Base-by-base conservation (phyloP, 1,284 basidiomycete genomes). In the Ustanciosporium gigantosporum region DNA sequence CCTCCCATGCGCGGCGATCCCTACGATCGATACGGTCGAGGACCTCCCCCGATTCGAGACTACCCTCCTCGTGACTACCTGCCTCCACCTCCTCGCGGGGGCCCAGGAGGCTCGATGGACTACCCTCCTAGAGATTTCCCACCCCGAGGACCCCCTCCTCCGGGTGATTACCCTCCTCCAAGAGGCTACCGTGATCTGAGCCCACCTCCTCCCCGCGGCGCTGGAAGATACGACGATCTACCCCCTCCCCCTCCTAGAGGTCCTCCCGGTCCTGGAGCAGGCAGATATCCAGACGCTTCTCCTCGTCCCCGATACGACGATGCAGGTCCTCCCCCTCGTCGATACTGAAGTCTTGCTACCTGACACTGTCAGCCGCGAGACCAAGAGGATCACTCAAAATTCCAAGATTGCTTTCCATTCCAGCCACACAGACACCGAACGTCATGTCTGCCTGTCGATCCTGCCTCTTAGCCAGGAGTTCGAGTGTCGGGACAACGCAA, bases 101-200 rank as follows among this genome's bases (percentile, higher is more conserved):
- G 57, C 8, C 66, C 59, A 2, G n/a, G n/a, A n/a, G n/a, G n/a
- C n/a, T 39, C 47, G 8, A 56, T 62, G 59, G 66, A 69, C 47
- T 68, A 69, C 41, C 67, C 62, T 19, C 62, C 67, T 21, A 52
- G 62, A 21, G 61, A 66, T 45, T 59, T 56, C 38, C 52, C 56
- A 25, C 66, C 62, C 16, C 67, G 69, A 29, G 67, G 62, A 15
- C 59, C 69, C n/a, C 59, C 69, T 34, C 58, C 61, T 11, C n/a
- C n/a, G n/a, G 66, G 48, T 2, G 58, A 57, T 46, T 67, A 68
- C 57, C 56, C 61, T n/a, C 70, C 70, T 13, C 66, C 69, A 9
- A 44, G 68, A 8, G 50, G 43, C 15, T 59, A 68, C 56, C 42
- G 64, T n/a, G 59, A 59, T 27, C 39, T 60, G 36, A 48, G 52